Evolutionary conservation across 1,284 basidiomycete species (phyloP).

Genomic region (Exobasidium rhododendri): DNA sequence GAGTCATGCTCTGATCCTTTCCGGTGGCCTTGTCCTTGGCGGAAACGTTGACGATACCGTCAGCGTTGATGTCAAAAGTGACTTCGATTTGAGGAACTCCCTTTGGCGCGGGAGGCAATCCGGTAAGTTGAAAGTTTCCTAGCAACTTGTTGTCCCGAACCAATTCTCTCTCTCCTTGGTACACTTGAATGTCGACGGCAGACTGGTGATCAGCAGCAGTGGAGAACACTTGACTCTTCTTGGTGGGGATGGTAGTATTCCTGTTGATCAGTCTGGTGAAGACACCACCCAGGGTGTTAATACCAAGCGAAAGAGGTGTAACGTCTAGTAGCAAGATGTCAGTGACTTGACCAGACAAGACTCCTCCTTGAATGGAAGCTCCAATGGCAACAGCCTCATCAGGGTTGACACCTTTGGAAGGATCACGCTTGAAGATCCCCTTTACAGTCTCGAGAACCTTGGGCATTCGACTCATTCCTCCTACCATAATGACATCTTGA

Average conservation of each 20-base stretch:
- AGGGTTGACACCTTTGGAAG: slow-evolving; percentile 96
- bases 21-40: slow-evolving; percentile 95
- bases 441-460: slow-evolving; percentile 90
- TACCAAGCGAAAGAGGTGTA: slow-evolving; percentile 89
- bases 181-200: slow-evolving; percentile 84
- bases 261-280: slow-evolving; percentile 79
- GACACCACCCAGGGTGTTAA: slow-evolving; percentile 96
- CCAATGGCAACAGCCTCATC: slow-evolving; percentile 92
- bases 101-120: slow-evolving; percentile 95
- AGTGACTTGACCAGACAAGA: slow-evolving; percentile 90
- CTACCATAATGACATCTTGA: slow-evolving; percentile 94
- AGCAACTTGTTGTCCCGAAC: slow-evolving; percentile 98
- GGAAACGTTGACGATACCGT: slow-evolving; percentile 93
- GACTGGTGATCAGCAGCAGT: slow-evolving; percentile 76
- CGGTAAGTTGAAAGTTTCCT: slow-evolving; percentile 97
- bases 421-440: slow-evolving; percentile 85
- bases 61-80: slow-evolving; percentile 97
- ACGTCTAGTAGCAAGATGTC: slow-evolving; percentile 95
- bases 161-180: slow-evolving; percentile 96
- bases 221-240: slow-evolving; percentile 98
- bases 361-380: slow-evolving; percentile 90
- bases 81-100: slow-evolving; percentile 98
- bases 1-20: slow-evolving; percentile 97
- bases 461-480: slow-evolving; percentile 98
- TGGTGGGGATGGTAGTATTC: slow-evolving; percentile 98